Base-by-base conservation (phyloP, 345 rosid genomes). In the Lagerstroemia speciosa region DNA sequence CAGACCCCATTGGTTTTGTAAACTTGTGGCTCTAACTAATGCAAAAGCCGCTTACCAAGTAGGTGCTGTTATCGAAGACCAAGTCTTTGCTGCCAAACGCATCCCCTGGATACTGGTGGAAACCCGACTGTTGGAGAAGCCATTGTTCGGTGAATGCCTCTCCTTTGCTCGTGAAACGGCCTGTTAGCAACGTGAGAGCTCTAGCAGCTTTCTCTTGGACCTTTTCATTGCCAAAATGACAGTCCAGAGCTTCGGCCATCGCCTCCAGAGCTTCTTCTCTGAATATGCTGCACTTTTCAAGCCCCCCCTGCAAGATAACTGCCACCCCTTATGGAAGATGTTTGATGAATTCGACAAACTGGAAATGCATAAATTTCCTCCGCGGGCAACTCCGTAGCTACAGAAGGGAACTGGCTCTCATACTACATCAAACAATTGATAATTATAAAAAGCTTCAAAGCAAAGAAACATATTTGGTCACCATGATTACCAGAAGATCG, bases 241-340 rank as follows among this genome's bases (percentile, higher is more conserved):
- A 81, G 69, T 88, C 81, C 69, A 85, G 45, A 62, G 82, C 68
- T 12, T 71, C 79, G 41, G 78, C 62, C 31, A 85, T 71, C 20
- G 76, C 87, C 62, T 85, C 90, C 12, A 88, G 41, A 10, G 90
- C 93, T 71, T 88, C 93, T 71, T 85, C 90, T 73, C 86, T 75
- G 65, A 83, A 85, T 1, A 84, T 41, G 34, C 90, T 88, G 74
- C 76, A 66, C 74, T 78, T 77, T 60, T 66, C 64, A 45, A 77
- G 78, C 78, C 85, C 88, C 61, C 75, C 88, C 90, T 87, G 84
- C 81, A 79, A 77, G 71, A 70, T 61, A 65, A 70, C 81, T 75
- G 75, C 72, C 61, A 65, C 72, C 69, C 46, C 74, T 63, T 71
- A 71, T 64, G 68, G 74, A 68, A 31, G 29, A 41, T 53, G 22